Evolutionary conservation across 257 asterid species (phyloP).

Genomic region (Catharanthus roseus): DNA sequence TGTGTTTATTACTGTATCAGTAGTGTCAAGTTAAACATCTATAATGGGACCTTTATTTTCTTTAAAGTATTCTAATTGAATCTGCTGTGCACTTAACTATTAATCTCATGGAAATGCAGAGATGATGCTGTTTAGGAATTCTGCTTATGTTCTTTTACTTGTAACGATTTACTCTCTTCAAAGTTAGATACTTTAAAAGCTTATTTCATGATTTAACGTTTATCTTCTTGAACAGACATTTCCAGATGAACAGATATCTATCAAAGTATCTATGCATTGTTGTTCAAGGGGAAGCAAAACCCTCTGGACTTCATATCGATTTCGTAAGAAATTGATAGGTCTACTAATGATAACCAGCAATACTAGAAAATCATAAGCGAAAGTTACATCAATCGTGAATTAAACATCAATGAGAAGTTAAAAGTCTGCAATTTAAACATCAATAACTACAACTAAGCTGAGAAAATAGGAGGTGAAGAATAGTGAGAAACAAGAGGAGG

Average conservation of each 20-base stretch:
- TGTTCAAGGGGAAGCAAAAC: background rate
- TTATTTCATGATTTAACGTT: background rate
- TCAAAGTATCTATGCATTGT: too few species aligned
- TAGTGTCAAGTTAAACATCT: background rate
- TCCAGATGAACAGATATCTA: slow-evolving; percentile 85
- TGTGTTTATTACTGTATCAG: too few species aligned
- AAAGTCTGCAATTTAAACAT: background rate
- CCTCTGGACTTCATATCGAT: background rate
- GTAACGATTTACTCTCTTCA: background rate
- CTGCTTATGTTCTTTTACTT: background rate
- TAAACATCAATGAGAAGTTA: background rate
- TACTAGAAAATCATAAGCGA: background rate
- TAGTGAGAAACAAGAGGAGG: background rate
- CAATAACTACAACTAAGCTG: background rate
- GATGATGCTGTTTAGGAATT: background rate
- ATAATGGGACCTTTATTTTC: background rate
- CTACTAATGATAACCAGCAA: background rate
- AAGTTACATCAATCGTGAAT: background rate
- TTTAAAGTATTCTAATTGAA: background rate
- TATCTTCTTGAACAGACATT: slow-evolving; percentile 48
- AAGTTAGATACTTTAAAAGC: background rate
- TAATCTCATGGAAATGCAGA: background rate
- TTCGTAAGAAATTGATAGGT: background rate
- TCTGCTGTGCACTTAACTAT: background rate
- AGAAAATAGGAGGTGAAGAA: background rate